Evolutionary conservation across 805 yeast species (phyloP).

Genomic region (Zygosaccharomyces lentus): DNA sequence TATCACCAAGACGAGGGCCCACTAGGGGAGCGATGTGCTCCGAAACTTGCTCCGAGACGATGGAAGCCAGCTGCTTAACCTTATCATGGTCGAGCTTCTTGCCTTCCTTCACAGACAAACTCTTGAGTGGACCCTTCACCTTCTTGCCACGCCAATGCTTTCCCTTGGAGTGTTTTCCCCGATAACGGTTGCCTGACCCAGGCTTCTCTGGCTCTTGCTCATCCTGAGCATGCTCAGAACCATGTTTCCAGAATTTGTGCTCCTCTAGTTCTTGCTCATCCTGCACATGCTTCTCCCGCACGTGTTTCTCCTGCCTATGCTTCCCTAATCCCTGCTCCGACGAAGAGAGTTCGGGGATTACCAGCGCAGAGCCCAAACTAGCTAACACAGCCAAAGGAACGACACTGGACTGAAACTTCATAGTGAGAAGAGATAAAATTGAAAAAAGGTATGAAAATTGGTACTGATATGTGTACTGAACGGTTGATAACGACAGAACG

Average conservation of each 20-base stretch:
- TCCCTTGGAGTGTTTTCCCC: too few species aligned
- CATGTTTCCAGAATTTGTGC: too few species aligned
- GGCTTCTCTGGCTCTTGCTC: too few species aligned
- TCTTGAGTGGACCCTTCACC: slow-evolving; percentile 29
- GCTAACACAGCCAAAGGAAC: slow-evolving; percentile 37
- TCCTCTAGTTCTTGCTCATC: not conserved
- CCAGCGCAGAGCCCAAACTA: slow-evolving; percentile 47
- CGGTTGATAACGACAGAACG: not conserved
- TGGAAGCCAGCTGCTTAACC: slow-evolving; percentile 5
- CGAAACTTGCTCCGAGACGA: not conserved
- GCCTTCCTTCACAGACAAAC: slow-evolving; percentile 11
- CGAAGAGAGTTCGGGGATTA: slow-evolving; percentile 51
- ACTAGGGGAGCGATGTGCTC: slow-evolving; percentile 44
- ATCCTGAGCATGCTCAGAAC: too few species aligned
- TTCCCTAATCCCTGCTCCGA: slow-evolving; percentile 16
- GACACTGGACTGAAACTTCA: slow-evolving; percentile 24
- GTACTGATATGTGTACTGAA: not conserved
- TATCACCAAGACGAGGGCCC: slow-evolving; percentile 25
- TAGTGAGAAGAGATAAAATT: slow-evolving; percentile 4
- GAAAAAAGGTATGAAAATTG: not conserved
- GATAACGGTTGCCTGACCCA: too few species aligned
- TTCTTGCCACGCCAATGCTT: slow-evolving; percentile 16
- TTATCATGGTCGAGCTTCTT: too few species aligned
- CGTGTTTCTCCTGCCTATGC: not conserved
- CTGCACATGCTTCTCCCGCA: not conserved